These are phyloP conservation scores for Hypomontagnella submonticulosa DNA, from an alignment of 495 filamentous ascomycete species.

Conservation along the genomic window DNA sequence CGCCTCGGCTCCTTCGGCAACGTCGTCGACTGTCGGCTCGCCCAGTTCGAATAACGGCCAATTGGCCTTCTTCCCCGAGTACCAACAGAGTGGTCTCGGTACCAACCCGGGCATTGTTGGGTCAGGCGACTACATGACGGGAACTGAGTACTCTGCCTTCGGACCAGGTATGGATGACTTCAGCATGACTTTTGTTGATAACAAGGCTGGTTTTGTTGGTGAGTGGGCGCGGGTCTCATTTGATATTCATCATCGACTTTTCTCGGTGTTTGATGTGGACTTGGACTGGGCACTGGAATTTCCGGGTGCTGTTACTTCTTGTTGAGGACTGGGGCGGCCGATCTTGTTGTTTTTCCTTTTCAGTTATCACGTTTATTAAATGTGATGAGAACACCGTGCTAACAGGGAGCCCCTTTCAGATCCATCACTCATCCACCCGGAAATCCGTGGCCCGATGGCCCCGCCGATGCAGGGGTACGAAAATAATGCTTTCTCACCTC, in stretches of 20 bases:
- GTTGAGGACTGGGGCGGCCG: constrained; percentile 1
- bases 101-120: constrained; percentile 75
- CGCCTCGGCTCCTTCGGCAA: constrained; percentile 77
- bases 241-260: constrained; percentile 36
- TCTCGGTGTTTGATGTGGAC: neutral
- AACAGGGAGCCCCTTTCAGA: constrained; percentile 51
- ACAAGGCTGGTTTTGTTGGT: constrained; percentile 77
- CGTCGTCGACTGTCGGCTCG: constrained; percentile 85
- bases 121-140: constrained; percentile 65
- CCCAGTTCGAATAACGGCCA: constrained; percentile 75
- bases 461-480: constrained; percentile 56
- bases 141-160: constrained; percentile 67
- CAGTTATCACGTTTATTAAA: constrained; percentile 47
- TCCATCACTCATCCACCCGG: constrained; percentile 61
- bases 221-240: constrained; percentile 65
- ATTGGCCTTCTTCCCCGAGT: constrained; percentile 66
- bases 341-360: constrained; percentile 64
- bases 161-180: constrained; percentile 60
- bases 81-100: constrained; percentile 71
- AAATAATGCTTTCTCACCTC: constrained; percentile 51
- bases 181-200: constrained; percentile 68
- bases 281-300: constrained; percentile 6
- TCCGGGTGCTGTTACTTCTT: neutral
- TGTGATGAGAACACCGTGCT: constrained; percentile 40
- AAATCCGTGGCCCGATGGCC: constrained; percentile 57